These are phyloP conservation scores for Tardiomyces digboiensis DNA, from an alignment of 1,139 yeast genomes.

Conservation along the genomic window DNA sequence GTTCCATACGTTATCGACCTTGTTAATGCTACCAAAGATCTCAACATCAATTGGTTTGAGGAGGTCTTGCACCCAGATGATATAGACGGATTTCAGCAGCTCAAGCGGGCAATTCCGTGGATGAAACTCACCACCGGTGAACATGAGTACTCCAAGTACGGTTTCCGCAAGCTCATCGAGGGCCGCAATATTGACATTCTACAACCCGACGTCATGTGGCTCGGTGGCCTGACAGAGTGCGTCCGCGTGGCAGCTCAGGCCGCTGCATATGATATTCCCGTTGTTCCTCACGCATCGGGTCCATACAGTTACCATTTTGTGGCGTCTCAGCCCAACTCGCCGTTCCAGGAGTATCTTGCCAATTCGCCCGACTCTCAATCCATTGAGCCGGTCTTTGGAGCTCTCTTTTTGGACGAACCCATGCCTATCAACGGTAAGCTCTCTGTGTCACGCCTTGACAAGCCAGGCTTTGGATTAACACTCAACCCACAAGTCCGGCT, in stretches of 20 bases:
- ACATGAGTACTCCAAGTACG: constrained; percentile 41
- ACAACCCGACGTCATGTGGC: constrained; percentile 47
- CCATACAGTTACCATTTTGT: constrained; percentile 43
- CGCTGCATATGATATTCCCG: constrained; percentile 42
- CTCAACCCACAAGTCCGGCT: constrained; percentile 34
- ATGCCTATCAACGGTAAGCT: constrained; percentile 36
- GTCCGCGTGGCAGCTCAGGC: constrained; percentile 39
- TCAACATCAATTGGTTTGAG: constrained; percentile 42
- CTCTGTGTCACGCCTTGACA: constrained; percentile 31
- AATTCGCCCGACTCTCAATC: constrained; percentile 39
- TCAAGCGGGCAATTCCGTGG: constrained; percentile 38
- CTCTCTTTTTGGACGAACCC: constrained; percentile 36
- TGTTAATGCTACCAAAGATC: constrained; percentile 33
- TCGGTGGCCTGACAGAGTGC: constrained; percentile 41
- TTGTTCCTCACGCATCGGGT: constrained; percentile 43
- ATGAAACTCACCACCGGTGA: constrained; percentile 43
- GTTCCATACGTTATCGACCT: constrained; percentile 39
- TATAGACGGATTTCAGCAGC: constrained; percentile 34
- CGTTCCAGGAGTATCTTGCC: constrained; percentile 42
- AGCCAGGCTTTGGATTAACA: constrained; percentile 41
- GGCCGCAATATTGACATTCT: constrained; percentile 38
- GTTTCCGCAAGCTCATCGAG: constrained; percentile 40
- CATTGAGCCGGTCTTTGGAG: constrained; percentile 40
- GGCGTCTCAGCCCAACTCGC: constrained; percentile 38
- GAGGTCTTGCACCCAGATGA: constrained; percentile 44